These are phyloP conservation scores for Claviceps cyperi DNA, from an alignment of 2,329 filamentous ascomycete species.

Conservation along the genomic window DNA sequence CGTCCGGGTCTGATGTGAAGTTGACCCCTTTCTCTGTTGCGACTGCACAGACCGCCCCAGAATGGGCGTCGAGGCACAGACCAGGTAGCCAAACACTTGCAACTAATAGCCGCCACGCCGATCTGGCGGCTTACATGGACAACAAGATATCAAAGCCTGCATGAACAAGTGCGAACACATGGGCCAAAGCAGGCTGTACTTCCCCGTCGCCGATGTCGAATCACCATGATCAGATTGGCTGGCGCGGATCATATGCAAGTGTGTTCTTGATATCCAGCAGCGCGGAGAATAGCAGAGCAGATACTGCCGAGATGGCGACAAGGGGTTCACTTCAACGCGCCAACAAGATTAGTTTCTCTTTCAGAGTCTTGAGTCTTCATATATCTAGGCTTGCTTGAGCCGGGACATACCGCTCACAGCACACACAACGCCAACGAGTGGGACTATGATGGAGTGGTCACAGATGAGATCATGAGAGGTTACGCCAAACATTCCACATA, in stretches of 20 bases:
- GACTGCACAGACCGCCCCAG: conserved; percentile 2
- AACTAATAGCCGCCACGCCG: not conserved
- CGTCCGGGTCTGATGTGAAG: not conserved
- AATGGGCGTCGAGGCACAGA: not conserved
- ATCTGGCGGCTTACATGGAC: not conserved
- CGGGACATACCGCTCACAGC: not conserved
- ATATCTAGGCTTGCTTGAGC: not conserved
- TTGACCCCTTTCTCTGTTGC: not conserved
- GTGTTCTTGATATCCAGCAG: not conserved
- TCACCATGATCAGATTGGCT: not conserved
- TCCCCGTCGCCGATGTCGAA: not conserved
- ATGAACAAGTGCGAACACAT: not conserved
- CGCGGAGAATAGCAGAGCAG: not conserved
- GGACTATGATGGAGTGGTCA: not conserved
- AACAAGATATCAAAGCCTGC: not conserved
- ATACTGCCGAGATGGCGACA: no score
- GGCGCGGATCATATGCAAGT: not conserved
- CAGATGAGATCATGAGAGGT: not conserved
- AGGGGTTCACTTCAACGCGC: no score
- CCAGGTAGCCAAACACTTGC: not conserved
- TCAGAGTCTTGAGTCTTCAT: no score
- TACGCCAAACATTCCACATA: not conserved
- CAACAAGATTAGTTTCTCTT: no score
- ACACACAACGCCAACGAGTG: not conserved
- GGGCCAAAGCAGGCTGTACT: not conserved